Evolutionary conservation across 495 filamentous ascomycete species (phyloP).

Genomic region (Penicillium macrosclerotiorum): DNA sequence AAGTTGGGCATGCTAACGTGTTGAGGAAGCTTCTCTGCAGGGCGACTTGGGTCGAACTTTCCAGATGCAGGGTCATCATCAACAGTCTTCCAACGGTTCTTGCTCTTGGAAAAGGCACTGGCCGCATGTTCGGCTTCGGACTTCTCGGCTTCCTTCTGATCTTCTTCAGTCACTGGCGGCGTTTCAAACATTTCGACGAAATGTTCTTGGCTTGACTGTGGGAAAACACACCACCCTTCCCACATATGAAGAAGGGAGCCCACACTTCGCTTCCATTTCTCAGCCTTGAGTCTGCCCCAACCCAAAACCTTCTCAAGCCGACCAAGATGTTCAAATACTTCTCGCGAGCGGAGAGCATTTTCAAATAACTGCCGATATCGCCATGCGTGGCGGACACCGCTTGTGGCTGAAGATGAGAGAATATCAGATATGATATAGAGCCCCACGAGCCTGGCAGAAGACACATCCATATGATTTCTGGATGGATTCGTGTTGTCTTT

Average conservation of each 20-base stretch:
- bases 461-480: constrained; percentile 59
- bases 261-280: constrained; percentile 89
- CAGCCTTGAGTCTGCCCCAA: constrained; percentile 81
- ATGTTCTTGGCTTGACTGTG: constrained; percentile 66
- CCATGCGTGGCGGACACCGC: constrained; percentile 85
- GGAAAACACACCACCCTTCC: constrained; percentile 90
- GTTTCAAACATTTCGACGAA: constrained; percentile 73
- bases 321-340: constrained; percentile 81
- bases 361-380: constrained; percentile 88
- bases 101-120: constrained; percentile 42
- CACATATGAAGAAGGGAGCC: constrained; percentile 70
- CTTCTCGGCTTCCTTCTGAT: constrained; percentile 52
- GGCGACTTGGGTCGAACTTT: constrained; percentile 32
- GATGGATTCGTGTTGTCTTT: constrained; percentile 19
- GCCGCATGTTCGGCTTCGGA: constrained; percentile 39
- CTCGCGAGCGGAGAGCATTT: constrained; percentile 60
- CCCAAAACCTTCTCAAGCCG: constrained; percentile 69
- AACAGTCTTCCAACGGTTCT: constrained; percentile 70
- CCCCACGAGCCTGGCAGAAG: constrained; percentile 72
- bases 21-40: too few species aligned
- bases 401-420: constrained; percentile 77
- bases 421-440: constrained; percentile 89
- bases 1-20: constrained; percentile 13
- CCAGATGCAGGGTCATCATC: constrained; percentile 51
- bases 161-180: constrained; percentile 59